These are phyloP conservation scores for Puccinellia tenuiflora DNA, from an alignment of 176 grass and related monocot species.

Conservation along the genomic window DNA sequence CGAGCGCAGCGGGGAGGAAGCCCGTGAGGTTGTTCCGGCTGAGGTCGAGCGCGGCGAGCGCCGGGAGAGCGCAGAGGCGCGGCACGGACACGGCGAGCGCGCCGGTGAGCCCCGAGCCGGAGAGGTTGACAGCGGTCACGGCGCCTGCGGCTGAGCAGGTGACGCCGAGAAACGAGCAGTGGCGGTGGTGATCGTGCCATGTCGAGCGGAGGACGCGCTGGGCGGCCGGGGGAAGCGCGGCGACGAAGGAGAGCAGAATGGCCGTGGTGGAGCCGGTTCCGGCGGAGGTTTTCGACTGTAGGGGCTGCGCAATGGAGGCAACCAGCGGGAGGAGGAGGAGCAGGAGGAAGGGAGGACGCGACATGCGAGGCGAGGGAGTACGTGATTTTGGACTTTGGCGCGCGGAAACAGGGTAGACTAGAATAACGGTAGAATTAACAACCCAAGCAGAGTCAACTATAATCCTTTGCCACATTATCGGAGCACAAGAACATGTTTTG, in stretches of 20 bases:
- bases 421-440: too few species aligned
- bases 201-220: constrained; percentile 17
- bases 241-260: constrained; percentile 32
- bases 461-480: background rate
- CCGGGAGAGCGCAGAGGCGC: constrained; percentile 20
- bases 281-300: background rate
- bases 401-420: too few species aligned
- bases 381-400: background rate
- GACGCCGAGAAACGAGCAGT: constrained; percentile 28
- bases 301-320: background rate
- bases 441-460: background rate
- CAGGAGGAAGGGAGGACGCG: background rate
- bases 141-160: constrained; percentile 12
- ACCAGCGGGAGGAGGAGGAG: background rate
- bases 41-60: constrained; percentile 34
- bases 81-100: constrained; percentile 12
- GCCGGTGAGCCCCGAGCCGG: constrained; percentile 25
- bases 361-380: constrained; percentile 17
- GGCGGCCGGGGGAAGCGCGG: constrained; percentile 11
- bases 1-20: constrained; percentile 23
- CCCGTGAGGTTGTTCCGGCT: constrained; percentile 44
- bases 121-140: constrained; percentile 35
- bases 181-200: background rate
- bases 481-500: background rate
- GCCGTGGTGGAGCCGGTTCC: background rate